These are phyloP conservation scores for Mortierella sp. DNA, from an alignment of 371 early-diverging fungal species.

Conservation along the genomic window DNA sequence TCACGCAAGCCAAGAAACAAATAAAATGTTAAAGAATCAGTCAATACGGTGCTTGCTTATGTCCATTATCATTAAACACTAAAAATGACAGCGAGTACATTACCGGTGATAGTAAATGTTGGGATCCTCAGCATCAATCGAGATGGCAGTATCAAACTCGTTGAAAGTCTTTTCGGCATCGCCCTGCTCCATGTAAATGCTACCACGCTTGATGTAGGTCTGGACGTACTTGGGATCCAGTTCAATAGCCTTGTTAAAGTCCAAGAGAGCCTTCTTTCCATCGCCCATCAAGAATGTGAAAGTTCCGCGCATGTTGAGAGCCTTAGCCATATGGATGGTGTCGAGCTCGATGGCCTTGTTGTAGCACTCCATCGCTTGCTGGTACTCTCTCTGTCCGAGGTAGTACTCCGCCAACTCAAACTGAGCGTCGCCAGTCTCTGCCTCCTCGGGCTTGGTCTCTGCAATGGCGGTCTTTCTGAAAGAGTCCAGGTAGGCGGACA, in stretches of 20 bases:
- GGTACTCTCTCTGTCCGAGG: slow-evolving; percentile 65
- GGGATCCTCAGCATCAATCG: slow-evolving; percentile 73
- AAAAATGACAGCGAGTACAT: neutral
- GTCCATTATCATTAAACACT: too few relatives aligned
- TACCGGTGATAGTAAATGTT: slow-evolving; percentile 87
- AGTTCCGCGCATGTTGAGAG: slow-evolving; percentile 88
- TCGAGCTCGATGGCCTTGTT: slow-evolving; percentile 75
- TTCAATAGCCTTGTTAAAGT: slow-evolving; percentile 85
- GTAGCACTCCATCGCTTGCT: slow-evolving; percentile 74
- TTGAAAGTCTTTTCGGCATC: slow-evolving; percentile 72
- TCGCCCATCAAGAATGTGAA: slow-evolving; percentile 90
- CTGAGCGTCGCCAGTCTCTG: slow-evolving; percentile 56
- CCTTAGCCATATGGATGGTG: slow-evolving; percentile 66
- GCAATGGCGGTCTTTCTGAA: slow-evolving; percentile 69
- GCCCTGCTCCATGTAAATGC: slow-evolving; percentile 87
- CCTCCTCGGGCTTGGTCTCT: slow-evolving; percentile 47
- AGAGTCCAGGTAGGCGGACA: slow-evolving; percentile 90
- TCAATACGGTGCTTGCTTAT: too few relatives aligned
- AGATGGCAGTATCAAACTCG: slow-evolving; percentile 79
- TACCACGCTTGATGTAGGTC: slow-evolving; percentile 89
- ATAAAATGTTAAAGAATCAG: too few relatives aligned
- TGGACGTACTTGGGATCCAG: slow-evolving; percentile 83
- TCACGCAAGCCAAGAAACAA: neutral
- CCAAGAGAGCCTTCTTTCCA: slow-evolving; percentile 75
- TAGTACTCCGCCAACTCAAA: slow-evolving; percentile 56